Conservation (phyloP, 2,329 filamentous ascomycete genomes). For the Apiospora koreana region DNA sequence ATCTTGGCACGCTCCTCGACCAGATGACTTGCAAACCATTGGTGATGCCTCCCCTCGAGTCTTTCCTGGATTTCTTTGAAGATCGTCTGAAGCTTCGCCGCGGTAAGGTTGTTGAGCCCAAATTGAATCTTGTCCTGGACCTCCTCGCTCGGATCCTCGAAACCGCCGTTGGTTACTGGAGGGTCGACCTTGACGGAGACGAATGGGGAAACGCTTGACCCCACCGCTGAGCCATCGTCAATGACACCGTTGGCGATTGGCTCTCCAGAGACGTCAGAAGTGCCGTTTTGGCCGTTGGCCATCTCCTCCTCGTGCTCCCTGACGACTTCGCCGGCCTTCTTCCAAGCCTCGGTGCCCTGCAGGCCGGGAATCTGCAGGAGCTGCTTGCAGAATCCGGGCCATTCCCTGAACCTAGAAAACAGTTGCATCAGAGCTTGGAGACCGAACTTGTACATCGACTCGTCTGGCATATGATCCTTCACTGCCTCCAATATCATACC, state of each 20-base stretch:
- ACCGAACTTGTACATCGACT: conserved; percentile 97
- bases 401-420: conserved; percentile 79
- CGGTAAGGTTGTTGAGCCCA: conserved; percentile 93
- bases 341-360: conserved; percentile 81
- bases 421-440: conserved; percentile 92
- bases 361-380: conserved; percentile 80
- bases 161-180: conserved; percentile 60
- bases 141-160: conserved; percentile 81
- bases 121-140: conserved; percentile 94
- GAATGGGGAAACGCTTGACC: conserved; percentile 72
- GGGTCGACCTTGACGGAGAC: conserved; percentile 76
- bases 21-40: conserved; percentile 95
- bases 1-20: conserved; percentile 96
- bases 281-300: conserved; percentile 57
- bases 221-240: conserved; percentile 61
- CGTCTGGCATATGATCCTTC: conserved; percentile 76
- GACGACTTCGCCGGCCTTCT: conserved; percentile 79
- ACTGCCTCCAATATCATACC: conserved; percentile 98
- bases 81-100: conserved; percentile 83
- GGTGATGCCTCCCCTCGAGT: conserved; percentile 78
- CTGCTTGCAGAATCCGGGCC: conserved; percentile 91
- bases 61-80: conserved; percentile 78
- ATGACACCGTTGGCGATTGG: conserved; percentile 69
- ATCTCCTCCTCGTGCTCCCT: conserved; percentile 65
- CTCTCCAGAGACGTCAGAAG: conserved; percentile 33